Evolutionary conservation across 371 early-diverging fungal species (phyloP).

Genomic region (Blakeslea trispora): DNA sequence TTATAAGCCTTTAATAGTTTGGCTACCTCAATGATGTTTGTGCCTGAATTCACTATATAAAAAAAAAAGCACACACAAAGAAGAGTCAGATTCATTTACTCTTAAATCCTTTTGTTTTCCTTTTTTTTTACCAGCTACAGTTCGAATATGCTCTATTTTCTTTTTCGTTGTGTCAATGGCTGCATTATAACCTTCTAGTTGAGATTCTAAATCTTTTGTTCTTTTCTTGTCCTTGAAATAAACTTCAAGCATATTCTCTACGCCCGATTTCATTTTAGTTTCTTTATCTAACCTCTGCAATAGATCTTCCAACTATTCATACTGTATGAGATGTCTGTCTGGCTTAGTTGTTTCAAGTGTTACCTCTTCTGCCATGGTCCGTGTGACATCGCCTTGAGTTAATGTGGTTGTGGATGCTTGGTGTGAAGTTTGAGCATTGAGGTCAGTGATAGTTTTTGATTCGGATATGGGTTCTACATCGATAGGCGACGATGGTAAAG

Average conservation of each 20-base stretch:
- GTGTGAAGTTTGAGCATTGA: background rate
- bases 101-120: background rate
- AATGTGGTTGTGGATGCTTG: background rate
- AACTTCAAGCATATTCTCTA: conserved; percentile 54
- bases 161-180: conserved; percentile 51
- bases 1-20: conserved; percentile 39
- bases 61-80: no score
- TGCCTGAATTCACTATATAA: conserved; percentile 26
- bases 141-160: conserved; percentile 47
- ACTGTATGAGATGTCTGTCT: no score
- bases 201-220: conserved; percentile 55
- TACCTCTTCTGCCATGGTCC: conserved; percentile 15
- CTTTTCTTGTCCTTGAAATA: conserved; percentile 51
- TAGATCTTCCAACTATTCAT: conserved; percentile 30
- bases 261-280: conserved; percentile 48
- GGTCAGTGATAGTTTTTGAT: no score
- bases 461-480: background rate
- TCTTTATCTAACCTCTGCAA: conserved; percentile 37
- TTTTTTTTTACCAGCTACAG: conserved; percentile 33
- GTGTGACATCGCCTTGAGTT: background rate
- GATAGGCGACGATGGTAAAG: conserved; percentile 5
- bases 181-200: conserved; percentile 43
- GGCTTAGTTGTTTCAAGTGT: no score
- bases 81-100: no score
- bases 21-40: conserved; percentile 30